A percentile compares a stretch with the other conserved stretches of the same genome.
phyloP scores from a whole-genome alignment of 495 filamentous ascomycete species.

The Aspergillus haitiensis region DNA sequence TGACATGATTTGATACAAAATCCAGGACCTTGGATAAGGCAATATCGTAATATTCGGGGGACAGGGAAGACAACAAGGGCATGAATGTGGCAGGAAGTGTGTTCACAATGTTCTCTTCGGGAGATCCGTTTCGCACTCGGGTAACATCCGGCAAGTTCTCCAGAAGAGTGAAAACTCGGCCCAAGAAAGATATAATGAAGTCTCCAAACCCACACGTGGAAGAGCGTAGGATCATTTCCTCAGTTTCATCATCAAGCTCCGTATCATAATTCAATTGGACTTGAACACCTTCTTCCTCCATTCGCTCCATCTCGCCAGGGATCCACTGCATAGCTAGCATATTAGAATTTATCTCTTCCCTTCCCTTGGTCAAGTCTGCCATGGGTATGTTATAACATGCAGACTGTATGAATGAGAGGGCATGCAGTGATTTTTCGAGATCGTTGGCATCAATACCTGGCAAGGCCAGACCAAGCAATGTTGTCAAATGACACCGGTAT shows the following conservation, averaged over 20 bases:
- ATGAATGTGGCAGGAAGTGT: conserved; percentile 90
- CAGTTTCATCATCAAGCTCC: conserved; percentile 80
- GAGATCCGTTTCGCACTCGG: conserved; percentile 80
- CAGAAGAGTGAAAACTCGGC: conserved; percentile 89
- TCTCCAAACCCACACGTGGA: conserved; percentile 92
- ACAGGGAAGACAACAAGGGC: conserved; percentile 87
- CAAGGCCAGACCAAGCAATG: conserved; percentile 83
- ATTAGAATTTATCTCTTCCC: conserved; percentile 66
- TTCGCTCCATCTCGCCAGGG: conserved; percentile 83
- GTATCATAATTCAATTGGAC: conserved; percentile 81
- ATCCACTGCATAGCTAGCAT: conserved; percentile 92
- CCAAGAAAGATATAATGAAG: conserved; percentile 85
- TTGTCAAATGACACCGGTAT: conserved; percentile 92
- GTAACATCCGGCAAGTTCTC: conserved; percentile 93
- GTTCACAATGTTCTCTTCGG: conserved; percentile 97
- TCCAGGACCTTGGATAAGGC: conserved; percentile 87
- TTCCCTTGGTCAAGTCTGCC: conserved; percentile 70
- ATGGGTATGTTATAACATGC: conserved; percentile 95
- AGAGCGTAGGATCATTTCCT: conserved; percentile 89
- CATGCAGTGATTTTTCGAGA: conserved; percentile 91
- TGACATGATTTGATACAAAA: conserved; percentile 93
- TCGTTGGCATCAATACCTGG: conserved; percentile 98
- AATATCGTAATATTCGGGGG: conserved; percentile 88
- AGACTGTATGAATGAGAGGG: conserved; percentile 89
- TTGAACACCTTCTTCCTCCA: conserved; percentile 83